Conservation (phyloP, 768 basidiomycete genomes). For the Pleurotus pulmonarius region DNA sequence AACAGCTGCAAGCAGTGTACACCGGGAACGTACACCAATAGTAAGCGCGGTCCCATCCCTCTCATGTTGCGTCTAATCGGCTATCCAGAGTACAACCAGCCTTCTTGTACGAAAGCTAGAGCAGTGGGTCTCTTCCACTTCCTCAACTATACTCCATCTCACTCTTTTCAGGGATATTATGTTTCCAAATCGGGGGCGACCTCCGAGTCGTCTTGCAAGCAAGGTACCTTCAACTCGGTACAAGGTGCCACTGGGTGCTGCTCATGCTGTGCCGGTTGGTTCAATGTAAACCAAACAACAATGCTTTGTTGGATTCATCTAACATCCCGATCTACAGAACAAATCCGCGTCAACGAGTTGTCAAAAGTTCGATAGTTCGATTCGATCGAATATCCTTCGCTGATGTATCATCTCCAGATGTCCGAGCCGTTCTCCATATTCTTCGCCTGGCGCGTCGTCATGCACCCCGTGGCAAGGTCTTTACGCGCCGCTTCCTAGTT, state of each 20-base stretch:
- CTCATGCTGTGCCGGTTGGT: conserved; percentile 23
- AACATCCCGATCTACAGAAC: neutral
- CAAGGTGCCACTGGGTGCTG: conserved; percentile 22
- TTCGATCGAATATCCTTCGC: too few relatives aligned
- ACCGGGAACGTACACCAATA: neutral
- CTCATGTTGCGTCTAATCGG: too few relatives aligned
- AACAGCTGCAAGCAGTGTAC: neutral
- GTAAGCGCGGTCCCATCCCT: neutral
- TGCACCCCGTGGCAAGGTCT: conserved; percentile 16
- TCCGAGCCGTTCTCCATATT: conserved; percentile 20
- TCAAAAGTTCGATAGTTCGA: conserved; percentile 11
- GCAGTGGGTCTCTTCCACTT: too few relatives aligned
- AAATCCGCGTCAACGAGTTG: conserved; percentile 13
- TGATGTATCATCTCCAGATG: conserved; percentile 12
- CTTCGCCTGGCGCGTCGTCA: conserved; percentile 16
- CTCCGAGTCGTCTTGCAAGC: conserved; percentile 16
- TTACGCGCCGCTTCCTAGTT: conserved; percentile 13
- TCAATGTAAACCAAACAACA: conserved; percentile 15
- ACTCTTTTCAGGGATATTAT: conserved; percentile 16
- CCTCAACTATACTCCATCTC: too few relatives aligned
- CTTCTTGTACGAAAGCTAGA: too few relatives aligned
- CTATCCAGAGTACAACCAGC: too few relatives aligned
- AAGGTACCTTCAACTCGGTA: conserved; percentile 21
- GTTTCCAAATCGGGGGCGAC: conserved; percentile 13
- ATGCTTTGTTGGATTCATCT: too few relatives aligned